phyloP scores from a whole-genome alignment of 1,139 yeast species.

The Kluyveromyces sp. region DNA sequence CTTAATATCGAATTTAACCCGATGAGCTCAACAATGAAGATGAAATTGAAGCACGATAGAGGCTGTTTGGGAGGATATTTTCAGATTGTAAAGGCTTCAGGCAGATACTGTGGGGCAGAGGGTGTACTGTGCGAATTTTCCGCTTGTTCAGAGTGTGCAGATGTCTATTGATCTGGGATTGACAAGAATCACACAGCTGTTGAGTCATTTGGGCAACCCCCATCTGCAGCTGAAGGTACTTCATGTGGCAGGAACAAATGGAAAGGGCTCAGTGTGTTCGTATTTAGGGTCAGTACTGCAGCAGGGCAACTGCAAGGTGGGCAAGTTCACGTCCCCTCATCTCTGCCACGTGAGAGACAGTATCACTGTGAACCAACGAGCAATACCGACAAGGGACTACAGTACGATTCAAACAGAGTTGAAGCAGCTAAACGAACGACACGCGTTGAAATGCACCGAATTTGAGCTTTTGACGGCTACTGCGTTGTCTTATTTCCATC shows the following conservation, averaged over 20 bases:
- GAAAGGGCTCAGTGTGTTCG: constrained; percentile 86
- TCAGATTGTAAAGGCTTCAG: not conserved
- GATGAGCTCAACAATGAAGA: not conserved
- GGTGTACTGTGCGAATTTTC: not conserved
- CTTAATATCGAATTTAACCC: not conserved
- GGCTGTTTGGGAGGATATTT: not conserved
- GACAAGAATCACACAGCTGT: constrained; percentile 41
- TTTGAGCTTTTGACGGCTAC: constrained; percentile 80
- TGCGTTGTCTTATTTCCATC: constrained; percentile 67
- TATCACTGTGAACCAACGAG: constrained; percentile 54
- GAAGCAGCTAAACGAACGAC: constrained; percentile 31
- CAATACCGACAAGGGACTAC: constrained; percentile 47
- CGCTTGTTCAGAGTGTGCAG: not conserved
- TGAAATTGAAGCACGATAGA: not conserved
- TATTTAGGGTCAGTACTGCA: constrained; percentile 59
- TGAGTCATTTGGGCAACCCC: constrained; percentile 61
- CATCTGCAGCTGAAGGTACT: constrained; percentile 55
- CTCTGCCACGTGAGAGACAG: constrained; percentile 67
- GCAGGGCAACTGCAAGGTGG: constrained; percentile 41
- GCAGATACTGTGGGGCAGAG: not conserved
- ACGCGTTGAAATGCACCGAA: constrained; percentile 64
- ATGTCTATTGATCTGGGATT: constrained; percentile 61
- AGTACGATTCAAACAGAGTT: constrained; percentile 36
- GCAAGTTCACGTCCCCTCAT: constrained; percentile 87
- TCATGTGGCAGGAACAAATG: constrained; percentile 92